phyloP scores from a whole-genome alignment of 495 filamentous ascomycete species.

The Aspergillus sclerotioniger region DNA sequence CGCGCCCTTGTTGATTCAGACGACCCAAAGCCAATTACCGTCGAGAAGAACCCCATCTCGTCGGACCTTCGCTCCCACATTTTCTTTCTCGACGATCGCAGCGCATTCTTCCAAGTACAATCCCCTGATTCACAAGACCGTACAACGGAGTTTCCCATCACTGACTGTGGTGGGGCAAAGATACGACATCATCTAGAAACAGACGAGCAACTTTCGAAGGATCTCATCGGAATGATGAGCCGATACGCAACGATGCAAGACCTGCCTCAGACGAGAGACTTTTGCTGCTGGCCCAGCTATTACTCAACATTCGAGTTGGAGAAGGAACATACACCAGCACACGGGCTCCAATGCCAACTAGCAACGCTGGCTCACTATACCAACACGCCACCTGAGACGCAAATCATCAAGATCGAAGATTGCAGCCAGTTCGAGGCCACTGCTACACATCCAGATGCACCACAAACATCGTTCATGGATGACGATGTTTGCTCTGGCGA shows the following conservation, averaged over 20 bases:
- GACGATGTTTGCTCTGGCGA: constrained; percentile 1
- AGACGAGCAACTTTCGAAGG: constrained; percentile 4
- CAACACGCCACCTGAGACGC: not conserved
- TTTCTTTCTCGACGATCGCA: not conserved
- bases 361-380: constrained; percentile 3
- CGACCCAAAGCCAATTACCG: constrained; percentile 1
- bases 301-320: constrained; percentile 4
- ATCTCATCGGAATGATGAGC: constrained; percentile 9
- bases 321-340: not conserved
- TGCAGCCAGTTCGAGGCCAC: not conserved
- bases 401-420: not conserved
- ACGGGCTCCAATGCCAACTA: constrained; percentile 8
- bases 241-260: constrained; percentile 5
- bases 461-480: not conserved
- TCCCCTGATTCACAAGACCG: constrained; percentile 3
- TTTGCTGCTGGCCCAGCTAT: constrained; percentile 8
- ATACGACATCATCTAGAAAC: constrained; percentile 1
- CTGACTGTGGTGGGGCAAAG: too few relatives aligned
- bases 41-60: constrained; percentile 8
- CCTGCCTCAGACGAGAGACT: not conserved
- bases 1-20: constrained; percentile 13
- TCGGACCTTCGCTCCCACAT: not conserved
- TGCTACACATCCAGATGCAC: not conserved
- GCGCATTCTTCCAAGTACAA: not conserved
- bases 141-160: not conserved